These are phyloP conservation scores for Picocystis sp. DNA, from an alignment of 163 green algal species.

Conservation along the genomic window DNA sequence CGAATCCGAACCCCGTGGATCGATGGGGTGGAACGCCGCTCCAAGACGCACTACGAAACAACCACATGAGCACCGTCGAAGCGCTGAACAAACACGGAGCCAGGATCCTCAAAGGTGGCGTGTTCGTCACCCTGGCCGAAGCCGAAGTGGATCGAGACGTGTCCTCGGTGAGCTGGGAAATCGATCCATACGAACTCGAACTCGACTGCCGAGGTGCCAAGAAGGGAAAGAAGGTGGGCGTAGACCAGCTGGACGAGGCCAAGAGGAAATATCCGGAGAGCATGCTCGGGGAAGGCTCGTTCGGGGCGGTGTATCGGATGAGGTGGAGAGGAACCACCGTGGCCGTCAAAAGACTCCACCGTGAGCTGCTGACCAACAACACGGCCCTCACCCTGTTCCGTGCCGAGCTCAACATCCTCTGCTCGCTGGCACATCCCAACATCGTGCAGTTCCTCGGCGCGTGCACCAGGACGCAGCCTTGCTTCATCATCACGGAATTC, in stretches of 20 bases:
- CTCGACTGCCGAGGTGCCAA: slow-evolving; percentile 11
- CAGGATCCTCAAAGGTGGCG: slow-evolving; percentile 23
- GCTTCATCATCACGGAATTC: slow-evolving; percentile 83
- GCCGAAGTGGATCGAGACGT: slow-evolving; percentile 1
- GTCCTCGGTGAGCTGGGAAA: slow-evolving; percentile 46
- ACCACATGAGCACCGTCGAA: slow-evolving; percentile 14
- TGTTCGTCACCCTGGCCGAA: not conserved
- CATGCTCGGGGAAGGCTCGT: slow-evolving; percentile 18
- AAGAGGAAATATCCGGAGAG: not conserved
- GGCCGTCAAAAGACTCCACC: slow-evolving; percentile 27
- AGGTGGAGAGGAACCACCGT: slow-evolving; percentile 28
- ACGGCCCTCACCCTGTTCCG: slow-evolving; percentile 8
- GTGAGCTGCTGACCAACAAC: slow-evolving; percentile 10
- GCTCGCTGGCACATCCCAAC: slow-evolving; percentile 18
- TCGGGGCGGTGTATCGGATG: slow-evolving; percentile 19
- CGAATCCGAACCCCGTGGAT: slow-evolving; percentile 22
- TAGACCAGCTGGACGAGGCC: slow-evolving; percentile 4
- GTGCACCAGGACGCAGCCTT: slow-evolving; percentile 66
- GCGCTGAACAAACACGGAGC: slow-evolving; percentile 8
- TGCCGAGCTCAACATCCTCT: slow-evolving; percentile 16
- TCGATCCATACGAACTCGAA: slow-evolving; percentile 40
- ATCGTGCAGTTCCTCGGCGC: slow-evolving; percentile 72
- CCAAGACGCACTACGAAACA: slow-evolving; percentile 27
- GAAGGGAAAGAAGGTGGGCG: not conserved
- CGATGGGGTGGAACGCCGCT: slow-evolving; percentile 22